Conservation (phyloP, 768 basidiomycete species). For the Lactifluus rugatus region DNA sequence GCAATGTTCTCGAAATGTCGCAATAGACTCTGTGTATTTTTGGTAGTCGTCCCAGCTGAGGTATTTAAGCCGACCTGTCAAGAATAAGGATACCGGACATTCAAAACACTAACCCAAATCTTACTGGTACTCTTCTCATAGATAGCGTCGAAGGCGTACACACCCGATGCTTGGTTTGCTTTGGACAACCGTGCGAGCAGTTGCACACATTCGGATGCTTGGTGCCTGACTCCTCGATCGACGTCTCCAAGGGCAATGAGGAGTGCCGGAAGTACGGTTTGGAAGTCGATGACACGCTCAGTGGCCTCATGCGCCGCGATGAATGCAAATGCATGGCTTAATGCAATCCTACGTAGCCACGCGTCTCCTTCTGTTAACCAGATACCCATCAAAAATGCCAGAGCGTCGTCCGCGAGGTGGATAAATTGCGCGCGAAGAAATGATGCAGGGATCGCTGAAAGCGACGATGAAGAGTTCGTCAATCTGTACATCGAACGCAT, state of each 20-base stretch:
- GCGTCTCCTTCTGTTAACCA: constrained; percentile 34
- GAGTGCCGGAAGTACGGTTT: constrained; percentile 63
- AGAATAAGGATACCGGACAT: background rate
- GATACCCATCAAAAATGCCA: constrained; percentile 73
- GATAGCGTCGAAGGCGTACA: constrained; percentile 66
- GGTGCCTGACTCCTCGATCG: constrained; percentile 35
- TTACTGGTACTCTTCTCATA: constrained; percentile 55
- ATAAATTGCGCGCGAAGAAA: constrained; percentile 59
- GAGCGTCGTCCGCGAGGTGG: constrained; percentile 54
- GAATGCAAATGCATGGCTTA: constrained; percentile 74
- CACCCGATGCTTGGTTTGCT: constrained; percentile 36
- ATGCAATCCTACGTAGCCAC: constrained; percentile 42
- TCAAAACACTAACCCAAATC: constrained; percentile 17
- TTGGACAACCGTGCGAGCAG: constrained; percentile 34
- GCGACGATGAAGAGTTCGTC: constrained; percentile 45
- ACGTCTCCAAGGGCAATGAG: constrained; percentile 48
- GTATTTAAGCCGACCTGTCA: constrained; percentile 47
- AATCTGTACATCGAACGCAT: constrained; percentile 57
- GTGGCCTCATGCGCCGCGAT: constrained; percentile 57
- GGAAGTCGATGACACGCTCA: constrained; percentile 59
- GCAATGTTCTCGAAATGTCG: constrained; percentile 44
- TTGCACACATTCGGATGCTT: constrained; percentile 47
- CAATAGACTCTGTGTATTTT: constrained; percentile 46
- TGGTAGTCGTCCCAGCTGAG: constrained; percentile 54
- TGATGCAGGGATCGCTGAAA: constrained; percentile 41